A percentile compares a stretch with the other conserved stretches of the same genome.
phyloP scores from a whole-genome alignment of 306 rosid species.

The Begonia fuchsioides region DNA sequence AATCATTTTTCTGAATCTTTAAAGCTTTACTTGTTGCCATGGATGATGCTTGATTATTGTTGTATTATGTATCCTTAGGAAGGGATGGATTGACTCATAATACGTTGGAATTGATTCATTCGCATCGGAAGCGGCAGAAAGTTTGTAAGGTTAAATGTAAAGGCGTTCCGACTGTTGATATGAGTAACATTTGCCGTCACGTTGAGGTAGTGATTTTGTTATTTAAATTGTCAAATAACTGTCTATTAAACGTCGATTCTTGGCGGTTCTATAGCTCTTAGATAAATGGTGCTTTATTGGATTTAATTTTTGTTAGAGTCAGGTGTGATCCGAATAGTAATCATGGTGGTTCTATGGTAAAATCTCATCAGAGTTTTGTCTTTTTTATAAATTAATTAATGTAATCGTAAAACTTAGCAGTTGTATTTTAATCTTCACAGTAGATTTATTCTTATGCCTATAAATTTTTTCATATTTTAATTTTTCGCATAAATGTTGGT shows the following conservation, averaged over 20 bases:
- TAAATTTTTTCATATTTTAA: too few species aligned
- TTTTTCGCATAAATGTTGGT: too few species aligned
- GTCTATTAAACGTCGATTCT: too few species aligned
- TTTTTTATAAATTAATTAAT: too few species aligned
- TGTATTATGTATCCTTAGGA: slow-evolving; percentile 32
- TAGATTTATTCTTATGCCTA: too few species aligned
- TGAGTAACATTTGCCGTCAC: slow-evolving; percentile 68
- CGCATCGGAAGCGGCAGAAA: slow-evolving; percentile 68
- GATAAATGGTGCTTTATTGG: background rate
- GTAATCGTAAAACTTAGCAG: too few species aligned
- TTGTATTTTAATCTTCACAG: too few species aligned
- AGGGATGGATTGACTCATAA: slow-evolving; percentile 95
- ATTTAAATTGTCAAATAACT: too few species aligned
- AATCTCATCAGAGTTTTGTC: too few species aligned
- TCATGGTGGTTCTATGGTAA: too few species aligned
- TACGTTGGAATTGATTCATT: slow-evolving; percentile 91
- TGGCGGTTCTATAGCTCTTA: background rate
- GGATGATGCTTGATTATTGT: slow-evolving; percentile 11
- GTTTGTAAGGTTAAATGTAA: slow-evolving; percentile 82
- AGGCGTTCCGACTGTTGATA: slow-evolving; percentile 95
- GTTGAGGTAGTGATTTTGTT: slow-evolving; percentile 43
- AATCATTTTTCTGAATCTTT: background rate
- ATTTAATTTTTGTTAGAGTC: too few species aligned
- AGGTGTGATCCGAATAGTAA: too few species aligned
- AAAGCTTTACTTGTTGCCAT: slow-evolving; percentile 2